Percentiles rank a stretch among this genome's conserved stretches.
phyloP scores from a whole-genome alignment of 1,284 basidiomycete genomes.

The Sanghuangporus baumii region DNA sequence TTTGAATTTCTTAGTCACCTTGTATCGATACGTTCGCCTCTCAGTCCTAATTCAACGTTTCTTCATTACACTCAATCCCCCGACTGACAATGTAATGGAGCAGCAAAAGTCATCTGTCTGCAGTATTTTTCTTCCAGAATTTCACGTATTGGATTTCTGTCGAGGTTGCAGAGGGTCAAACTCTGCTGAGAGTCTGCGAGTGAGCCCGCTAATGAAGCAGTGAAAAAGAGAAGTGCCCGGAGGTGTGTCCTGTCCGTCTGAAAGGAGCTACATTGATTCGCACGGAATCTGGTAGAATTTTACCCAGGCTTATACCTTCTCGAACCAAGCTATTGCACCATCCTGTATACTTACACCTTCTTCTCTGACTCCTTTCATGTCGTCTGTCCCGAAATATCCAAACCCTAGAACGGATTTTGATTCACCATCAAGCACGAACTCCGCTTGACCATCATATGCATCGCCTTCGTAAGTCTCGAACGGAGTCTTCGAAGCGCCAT shows the following conservation, averaged over 20 bases:
- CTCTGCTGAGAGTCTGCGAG: no score
- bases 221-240: no score
- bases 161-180: no score
- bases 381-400: conserved; percentile 19
- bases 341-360: conserved; percentile 1
- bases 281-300: no score
- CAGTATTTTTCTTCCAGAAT: background rate
- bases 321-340: conserved; percentile 7
- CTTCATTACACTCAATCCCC: background rate
- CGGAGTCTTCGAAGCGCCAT: conserved; percentile 23
- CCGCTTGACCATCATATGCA: conserved; percentile 6
- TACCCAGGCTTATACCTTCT: background rate
- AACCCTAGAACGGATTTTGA: conserved; percentile 20
- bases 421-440: conserved; percentile 20
- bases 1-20: background rate
- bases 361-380: background rate
- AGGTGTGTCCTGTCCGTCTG: no score
- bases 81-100: background rate
- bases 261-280: no score
- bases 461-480: conserved; percentile 18
- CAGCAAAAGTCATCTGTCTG: background rate
- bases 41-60: background rate
- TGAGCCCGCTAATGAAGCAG: no score
- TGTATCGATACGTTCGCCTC: conserved; percentile 7
- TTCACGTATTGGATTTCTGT: no score